Percentiles rank a stretch among this genome's conserved stretches.
Conservation (phyloP, 768 basidiomycete species). For the Pleurotus sapidus region DNA sequence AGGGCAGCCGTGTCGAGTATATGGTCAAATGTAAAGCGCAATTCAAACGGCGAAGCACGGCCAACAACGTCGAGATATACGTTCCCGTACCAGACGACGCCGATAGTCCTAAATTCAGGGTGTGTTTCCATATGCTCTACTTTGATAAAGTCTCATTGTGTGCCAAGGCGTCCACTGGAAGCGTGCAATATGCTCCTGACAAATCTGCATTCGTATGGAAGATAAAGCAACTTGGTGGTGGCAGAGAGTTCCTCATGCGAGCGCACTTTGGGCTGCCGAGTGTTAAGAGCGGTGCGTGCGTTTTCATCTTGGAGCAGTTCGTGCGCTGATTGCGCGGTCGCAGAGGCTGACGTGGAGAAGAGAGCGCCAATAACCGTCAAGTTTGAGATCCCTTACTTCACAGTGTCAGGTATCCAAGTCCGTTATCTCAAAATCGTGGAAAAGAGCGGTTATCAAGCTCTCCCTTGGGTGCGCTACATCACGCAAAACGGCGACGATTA, state of each 20-base stretch:
- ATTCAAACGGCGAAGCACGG: slow-evolving; percentile 94
- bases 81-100: slow-evolving; percentile 99
- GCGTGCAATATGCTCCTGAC: slow-evolving; percentile 95
- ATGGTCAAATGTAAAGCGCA: slow-evolving; percentile 96
- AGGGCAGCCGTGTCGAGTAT: slow-evolving; percentile 91
- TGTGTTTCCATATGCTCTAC: slow-evolving; percentile 32
- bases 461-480: slow-evolving; percentile 96
- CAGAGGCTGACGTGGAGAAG: slow-evolving; percentile 79
- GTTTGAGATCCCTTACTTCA: slow-evolving; percentile 99
- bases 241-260: slow-evolving; percentile 95
- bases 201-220: slow-evolving; percentile 99
- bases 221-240: slow-evolving; percentile 96
- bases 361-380: slow-evolving; percentile 95
- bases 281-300: slow-evolving; percentile 77
- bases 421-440: slow-evolving; percentile 98
- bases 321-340: neutral
- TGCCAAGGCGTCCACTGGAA: slow-evolving; percentile 85
- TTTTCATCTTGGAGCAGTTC: neutral
- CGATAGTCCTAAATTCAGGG: slow-evolving; percentile 95
- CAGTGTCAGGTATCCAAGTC: slow-evolving; percentile 96
- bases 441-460: slow-evolving; percentile 95
- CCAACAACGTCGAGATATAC: slow-evolving; percentile 98
- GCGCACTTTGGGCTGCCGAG: slow-evolving; percentile 97
- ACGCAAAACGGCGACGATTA: slow-evolving; percentile 92
- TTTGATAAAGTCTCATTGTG: neutral